Evolutionary conservation across 2,329 filamentous ascomycete species (phyloP).

Genomic region (Diplodia scrobiculata): DNA sequence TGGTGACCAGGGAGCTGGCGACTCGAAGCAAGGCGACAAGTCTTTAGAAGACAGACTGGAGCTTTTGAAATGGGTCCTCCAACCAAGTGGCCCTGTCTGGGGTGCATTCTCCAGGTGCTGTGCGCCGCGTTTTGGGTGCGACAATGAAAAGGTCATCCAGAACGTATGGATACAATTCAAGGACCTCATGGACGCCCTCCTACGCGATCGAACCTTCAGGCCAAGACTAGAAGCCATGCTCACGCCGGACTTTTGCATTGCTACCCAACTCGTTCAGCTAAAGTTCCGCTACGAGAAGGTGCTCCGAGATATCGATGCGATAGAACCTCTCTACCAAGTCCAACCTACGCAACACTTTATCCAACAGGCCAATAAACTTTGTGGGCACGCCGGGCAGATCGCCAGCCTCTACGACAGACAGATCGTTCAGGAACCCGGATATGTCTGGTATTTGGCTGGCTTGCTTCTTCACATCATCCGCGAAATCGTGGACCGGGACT

Average conservation of each 20-base stretch:
- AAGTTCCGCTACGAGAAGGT: slow-evolving; percentile 40
- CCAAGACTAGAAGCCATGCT: slow-evolving; percentile 38
- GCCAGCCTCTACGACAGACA: slow-evolving; percentile 35
- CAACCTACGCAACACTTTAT: slow-evolving; percentile 35
- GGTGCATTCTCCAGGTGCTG: slow-evolving; percentile 34
- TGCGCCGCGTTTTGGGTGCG: not conserved
- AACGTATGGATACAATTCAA: slow-evolving; percentile 40
- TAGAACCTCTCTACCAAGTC: slow-evolving; percentile 36
- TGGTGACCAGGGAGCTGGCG: not conserved
- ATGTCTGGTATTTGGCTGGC: slow-evolving; percentile 35
- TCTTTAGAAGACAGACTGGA: slow-evolving; percentile 33
- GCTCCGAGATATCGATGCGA: slow-evolving; percentile 41
- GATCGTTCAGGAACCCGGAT: slow-evolving; percentile 32
- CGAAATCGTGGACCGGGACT: slow-evolving; percentile 39
- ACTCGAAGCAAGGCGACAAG: not conserved
- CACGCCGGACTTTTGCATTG: slow-evolving; percentile 37
- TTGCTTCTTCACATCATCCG: slow-evolving; percentile 41
- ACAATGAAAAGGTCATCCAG: slow-evolving; percentile 28
- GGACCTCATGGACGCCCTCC: slow-evolving; percentile 34
- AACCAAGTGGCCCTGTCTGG: slow-evolving; percentile 37
- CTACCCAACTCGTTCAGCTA: slow-evolving; percentile 40
- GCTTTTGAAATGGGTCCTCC: slow-evolving; percentile 38
- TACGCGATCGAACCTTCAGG: slow-evolving; percentile 37
- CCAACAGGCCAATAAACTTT: slow-evolving; percentile 40
- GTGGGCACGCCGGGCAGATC: slow-evolving; percentile 37